Evolutionary conservation across 306 rosid species (phyloP).

Genomic region (Arachis hypogaea): DNA sequence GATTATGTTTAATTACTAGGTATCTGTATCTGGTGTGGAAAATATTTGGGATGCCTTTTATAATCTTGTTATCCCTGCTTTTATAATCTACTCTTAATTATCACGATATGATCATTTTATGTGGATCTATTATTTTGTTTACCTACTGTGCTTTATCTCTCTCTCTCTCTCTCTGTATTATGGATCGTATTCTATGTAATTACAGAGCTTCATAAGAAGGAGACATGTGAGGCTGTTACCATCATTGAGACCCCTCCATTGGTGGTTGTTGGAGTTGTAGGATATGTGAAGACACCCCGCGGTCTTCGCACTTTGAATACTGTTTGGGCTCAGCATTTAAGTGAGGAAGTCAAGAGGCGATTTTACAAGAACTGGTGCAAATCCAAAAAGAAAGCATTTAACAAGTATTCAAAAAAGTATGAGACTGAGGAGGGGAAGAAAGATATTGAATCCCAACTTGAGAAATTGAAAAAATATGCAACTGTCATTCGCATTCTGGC

Average conservation of each 20-base stretch:
- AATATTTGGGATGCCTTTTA: neutral
- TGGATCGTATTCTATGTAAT: neutral
- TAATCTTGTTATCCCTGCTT: neutral
- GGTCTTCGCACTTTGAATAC: slow-evolving; percentile 71
- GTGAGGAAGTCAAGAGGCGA: slow-evolving; percentile 72
- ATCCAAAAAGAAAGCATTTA: slow-evolving; percentile 82
- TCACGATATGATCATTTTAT: neutral
- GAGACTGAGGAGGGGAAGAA: slow-evolving; percentile 73
- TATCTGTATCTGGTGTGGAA: neutral
- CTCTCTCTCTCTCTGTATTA: neutral
- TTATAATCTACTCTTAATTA: too few relatives aligned
- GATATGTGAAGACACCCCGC: slow-evolving; percentile 67
- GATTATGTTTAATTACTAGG: neutral
- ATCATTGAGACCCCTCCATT: slow-evolving; percentile 79
- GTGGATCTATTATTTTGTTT: neutral
- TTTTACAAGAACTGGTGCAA: slow-evolving; percentile 86
- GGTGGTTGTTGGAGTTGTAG: slow-evolving; percentile 76
- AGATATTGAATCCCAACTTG: slow-evolving; percentile 57
- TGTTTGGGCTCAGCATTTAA: slow-evolving; percentile 85
- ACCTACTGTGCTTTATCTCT: neutral
- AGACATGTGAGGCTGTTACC: slow-evolving; percentile 87
- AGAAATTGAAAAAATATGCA: slow-evolving; percentile 70
- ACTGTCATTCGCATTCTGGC: slow-evolving; percentile 73
- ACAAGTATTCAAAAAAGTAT: slow-evolving; percentile 58
- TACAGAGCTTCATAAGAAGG: slow-evolving; percentile 80